Evolutionary conservation across 2,329 filamentous ascomycete genomes (phyloP).

Genomic region (Trichophaea hybrida): DNA sequence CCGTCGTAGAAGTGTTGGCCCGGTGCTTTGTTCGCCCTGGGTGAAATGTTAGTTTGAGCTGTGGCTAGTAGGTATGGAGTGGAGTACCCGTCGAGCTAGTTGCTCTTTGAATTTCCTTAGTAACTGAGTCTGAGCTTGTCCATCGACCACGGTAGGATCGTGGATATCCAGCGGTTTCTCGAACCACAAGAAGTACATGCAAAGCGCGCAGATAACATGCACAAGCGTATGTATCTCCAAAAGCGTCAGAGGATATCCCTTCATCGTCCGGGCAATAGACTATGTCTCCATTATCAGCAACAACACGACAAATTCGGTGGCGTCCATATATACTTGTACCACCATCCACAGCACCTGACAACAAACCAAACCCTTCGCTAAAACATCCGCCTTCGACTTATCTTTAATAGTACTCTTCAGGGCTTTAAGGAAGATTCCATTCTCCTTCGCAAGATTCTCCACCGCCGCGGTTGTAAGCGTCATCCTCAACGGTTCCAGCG

Average conservation of each 20-base stretch:
- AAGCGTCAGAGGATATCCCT: conserved; percentile 24
- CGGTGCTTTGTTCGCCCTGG: neutral
- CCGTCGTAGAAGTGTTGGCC: neutral
- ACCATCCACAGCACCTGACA: conserved; percentile 27
- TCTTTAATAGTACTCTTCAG: conserved; percentile 21
- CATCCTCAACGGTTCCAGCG: too few relatives aligned
- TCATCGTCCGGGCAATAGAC: conserved; percentile 18
- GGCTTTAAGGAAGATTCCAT: too few relatives aligned
- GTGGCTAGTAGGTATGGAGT: neutral
- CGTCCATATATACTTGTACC: conserved; percentile 18
- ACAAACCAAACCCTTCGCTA: conserved; percentile 27
- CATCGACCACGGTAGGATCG: conserved; percentile 7
- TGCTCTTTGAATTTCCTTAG: neutral
- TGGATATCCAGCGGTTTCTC: conserved; percentile 26
- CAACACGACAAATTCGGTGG: neutral
- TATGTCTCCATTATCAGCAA: neutral
- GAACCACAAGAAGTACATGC: conserved; percentile 27
- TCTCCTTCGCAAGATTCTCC: neutral
- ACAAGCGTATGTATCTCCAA: conserved; percentile 28
- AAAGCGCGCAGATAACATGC: conserved; percentile 26
- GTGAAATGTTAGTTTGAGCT: neutral
- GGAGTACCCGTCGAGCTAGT: too few relatives aligned
- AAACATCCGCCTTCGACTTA: conserved; percentile 27
- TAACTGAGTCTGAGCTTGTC: neutral
- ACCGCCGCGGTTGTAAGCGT: neutral